A percentile compares a stretch with the other conserved stretches of the same genome.
These are phyloP conservation scores for Xylariaceae sp. DNA, from an alignment of 2,329 filamentous ascomycete genomes.

Conservation along the genomic window DNA sequence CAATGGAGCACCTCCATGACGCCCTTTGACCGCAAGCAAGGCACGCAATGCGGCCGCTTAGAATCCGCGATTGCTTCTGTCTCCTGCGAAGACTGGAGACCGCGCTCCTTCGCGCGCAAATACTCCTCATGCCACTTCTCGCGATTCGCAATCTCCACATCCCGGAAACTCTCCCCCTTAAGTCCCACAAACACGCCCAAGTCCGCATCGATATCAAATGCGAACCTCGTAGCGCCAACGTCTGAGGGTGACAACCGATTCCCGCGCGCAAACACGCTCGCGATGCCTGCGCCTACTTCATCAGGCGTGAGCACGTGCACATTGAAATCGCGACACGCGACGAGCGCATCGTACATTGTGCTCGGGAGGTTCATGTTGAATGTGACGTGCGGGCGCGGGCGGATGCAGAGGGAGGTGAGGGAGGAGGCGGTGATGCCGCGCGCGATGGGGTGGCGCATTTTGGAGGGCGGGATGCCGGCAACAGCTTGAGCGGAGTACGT, in stretches of 20 bases:
- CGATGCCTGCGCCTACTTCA: conserved; percentile 43
- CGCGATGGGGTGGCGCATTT: conserved; percentile 27
- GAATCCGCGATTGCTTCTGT: no score
- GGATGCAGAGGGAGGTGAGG: conserved; percentile 50
- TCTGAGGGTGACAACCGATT: conserved; percentile 31
- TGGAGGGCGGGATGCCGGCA: conserved; percentile 1
- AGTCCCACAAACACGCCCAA: conserved; percentile 14
- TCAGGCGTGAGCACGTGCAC: conserved; percentile 50
- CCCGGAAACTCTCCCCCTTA: conserved; percentile 2
- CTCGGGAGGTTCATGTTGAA: conserved; percentile 56
- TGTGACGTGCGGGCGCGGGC: conserved; percentile 47
- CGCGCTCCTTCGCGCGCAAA: conserved; percentile 8
- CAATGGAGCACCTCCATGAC: conserved; percentile 15
- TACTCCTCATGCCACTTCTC: conserved; percentile 16
- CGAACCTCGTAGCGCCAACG: background rate
- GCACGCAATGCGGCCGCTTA: conserved; percentile 17
- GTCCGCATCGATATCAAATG: conserved; percentile 14
- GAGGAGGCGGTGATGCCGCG: conserved; percentile 57
- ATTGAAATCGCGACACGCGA: conserved; percentile 43
- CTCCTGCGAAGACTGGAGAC: no score
- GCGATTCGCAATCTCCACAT: conserved; percentile 14
- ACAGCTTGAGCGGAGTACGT: conserved; percentile 34
- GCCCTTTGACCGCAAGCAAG: conserved; percentile 4
- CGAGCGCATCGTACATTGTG: conserved; percentile 49
- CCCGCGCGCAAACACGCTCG: conserved; percentile 48